Percentiles rank a stretch among this genome's conserved stretches.
Evolutionary conservation across 441 rosid species (phyloP).

Genomic region (Populus hybrid): DNA sequence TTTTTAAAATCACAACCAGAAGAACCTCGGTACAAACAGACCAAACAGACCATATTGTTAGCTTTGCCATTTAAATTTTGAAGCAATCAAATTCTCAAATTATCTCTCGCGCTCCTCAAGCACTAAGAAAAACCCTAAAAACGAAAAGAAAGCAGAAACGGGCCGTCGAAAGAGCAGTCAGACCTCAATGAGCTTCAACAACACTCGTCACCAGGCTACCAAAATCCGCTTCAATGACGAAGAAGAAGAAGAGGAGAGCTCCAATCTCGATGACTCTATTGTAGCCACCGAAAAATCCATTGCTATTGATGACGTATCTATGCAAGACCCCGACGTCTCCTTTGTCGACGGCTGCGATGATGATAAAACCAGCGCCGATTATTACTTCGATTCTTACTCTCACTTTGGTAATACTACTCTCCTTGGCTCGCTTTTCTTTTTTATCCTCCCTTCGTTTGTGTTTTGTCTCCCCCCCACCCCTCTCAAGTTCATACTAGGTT

Average conservation of each 20-base stretch:
- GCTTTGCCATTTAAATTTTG: no score
- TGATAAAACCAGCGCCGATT: slow-evolving; percentile 81
- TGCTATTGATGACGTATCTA: slow-evolving; percentile 43
- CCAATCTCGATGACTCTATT: slow-evolving; percentile 38
- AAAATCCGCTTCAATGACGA: slow-evolving; percentile 36
- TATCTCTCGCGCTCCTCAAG: neutral
- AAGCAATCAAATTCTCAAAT: neutral
- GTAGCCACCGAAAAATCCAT: slow-evolving; percentile 26
- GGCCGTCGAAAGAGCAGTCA: slow-evolving; percentile 42
- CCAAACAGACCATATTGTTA: no score
- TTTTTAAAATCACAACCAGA: no score
- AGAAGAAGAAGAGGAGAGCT: slow-evolving; percentile 28
- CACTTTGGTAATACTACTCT: slow-evolving; percentile 59
- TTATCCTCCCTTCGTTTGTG: neutral
- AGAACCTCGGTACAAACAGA: no score
- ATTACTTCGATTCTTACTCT: slow-evolving; percentile 90
- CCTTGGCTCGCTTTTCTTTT: slow-evolving; percentile 1
- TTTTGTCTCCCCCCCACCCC: neutral
- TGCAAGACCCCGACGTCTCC: slow-evolving; percentile 48
- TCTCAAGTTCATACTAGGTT: no score
- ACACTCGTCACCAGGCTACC: slow-evolving; percentile 26
- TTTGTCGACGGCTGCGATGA: slow-evolving; percentile 37
- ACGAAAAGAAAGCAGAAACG: slow-evolving; percentile 19
- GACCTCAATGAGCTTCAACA: slow-evolving; percentile 24
- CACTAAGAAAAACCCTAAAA: neutral